These are phyloP conservation scores for Fusarium succisae DNA, from an alignment of 2,329 filamentous ascomycete genomes.

Conservation along the genomic window DNA sequence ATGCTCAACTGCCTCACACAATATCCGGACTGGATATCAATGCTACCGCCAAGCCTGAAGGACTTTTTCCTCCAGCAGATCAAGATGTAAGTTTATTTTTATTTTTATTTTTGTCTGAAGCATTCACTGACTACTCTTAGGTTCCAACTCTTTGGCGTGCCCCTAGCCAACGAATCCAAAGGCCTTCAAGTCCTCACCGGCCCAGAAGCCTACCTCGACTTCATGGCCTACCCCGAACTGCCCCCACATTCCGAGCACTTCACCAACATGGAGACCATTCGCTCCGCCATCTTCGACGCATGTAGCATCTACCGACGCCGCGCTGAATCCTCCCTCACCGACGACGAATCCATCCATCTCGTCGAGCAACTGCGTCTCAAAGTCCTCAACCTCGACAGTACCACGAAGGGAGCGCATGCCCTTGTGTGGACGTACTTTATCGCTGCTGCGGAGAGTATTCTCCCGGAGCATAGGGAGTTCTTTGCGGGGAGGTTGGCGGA, in stretches of 20 bases:
- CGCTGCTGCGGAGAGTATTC: slow-evolving; percentile 50
- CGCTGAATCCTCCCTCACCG: slow-evolving; percentile 27
- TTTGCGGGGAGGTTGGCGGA: slow-evolving; percentile 45
- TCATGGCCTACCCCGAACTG: slow-evolving; percentile 39
- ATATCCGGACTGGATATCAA: slow-evolving; percentile 29
- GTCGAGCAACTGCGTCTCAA: slow-evolving; percentile 47
- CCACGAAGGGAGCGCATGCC: slow-evolving; percentile 48
- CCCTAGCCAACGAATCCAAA: slow-evolving; percentile 42
- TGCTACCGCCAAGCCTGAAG: slow-evolving; percentile 24
- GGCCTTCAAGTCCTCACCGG: slow-evolving; percentile 37
- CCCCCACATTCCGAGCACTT: slow-evolving; percentile 30
- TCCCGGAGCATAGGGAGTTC: slow-evolving; percentile 48
- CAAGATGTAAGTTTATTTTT: slow-evolving; percentile 37
- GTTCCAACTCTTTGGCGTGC: slow-evolving; percentile 46
- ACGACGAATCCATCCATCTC: slow-evolving; percentile 39
- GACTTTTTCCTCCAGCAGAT: slow-evolving; percentile 47
- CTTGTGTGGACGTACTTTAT: slow-evolving; percentile 55
- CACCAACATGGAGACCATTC: slow-evolving; percentile 33
- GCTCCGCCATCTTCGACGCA: slow-evolving; percentile 39
- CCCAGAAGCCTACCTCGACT: slow-evolving; percentile 41
- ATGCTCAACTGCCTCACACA: slow-evolving; percentile 47
- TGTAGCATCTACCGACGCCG: slow-evolving; percentile 42
- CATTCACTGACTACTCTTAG: slow-evolving; percentile 5
- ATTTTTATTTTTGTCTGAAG: too few relatives aligned
- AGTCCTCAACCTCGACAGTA: slow-evolving; percentile 40